Base-by-base conservation (phyloP, 2,329 filamentous ascomycete species). In the Periconia sp. region DNA sequence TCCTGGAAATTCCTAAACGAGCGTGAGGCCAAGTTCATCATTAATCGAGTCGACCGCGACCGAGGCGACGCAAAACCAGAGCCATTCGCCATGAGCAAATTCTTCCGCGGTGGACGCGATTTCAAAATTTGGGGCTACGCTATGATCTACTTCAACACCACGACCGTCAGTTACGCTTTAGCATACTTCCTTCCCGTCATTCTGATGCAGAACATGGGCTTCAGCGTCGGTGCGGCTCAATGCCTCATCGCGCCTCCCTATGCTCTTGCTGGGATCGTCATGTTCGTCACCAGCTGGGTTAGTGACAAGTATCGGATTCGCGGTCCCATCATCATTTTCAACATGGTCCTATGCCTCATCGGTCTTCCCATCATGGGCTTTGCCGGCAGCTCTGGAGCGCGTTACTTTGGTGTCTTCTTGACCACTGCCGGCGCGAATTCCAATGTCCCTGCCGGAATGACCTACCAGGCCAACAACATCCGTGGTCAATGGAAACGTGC, bases 401-500 rank as follows among this genome's bases (percentile, higher is more conserved):
- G 88, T 43, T 92, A 91, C 73, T 85, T 90, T 57, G 89, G 89
- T 50, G 82, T 91, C 53, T 92, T 92, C 76, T 76, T 92, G 45
- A 82, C 85, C n/a, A 88, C 88, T 0, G 88, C 88, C 0, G 90
- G 89, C 8, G 85, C 87, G 58, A 92, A 92, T 72, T 83, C 86
- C 59, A 94, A 94, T 69, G 80, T 93, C 5, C 91, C 91, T 0
- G 80, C 85, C 1, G 79, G 85, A 44, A 85, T 95, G 77, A 83
- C 89, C 0, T 94, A 91, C 76, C 90, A 93, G 76, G 89, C 90
- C 41, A 94, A 93, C 76, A 95, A 95, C 74, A 88, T 95, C 66
- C 86, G 89, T 49, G 91, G 90, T 0, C 90, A 94, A 75, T 95
- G 90, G 90, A 95, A 93, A 77, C 85, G 91, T 45, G 90, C 90